Percentiles rank a stretch among this genome's conserved stretches.
Conservation (phyloP, 2,329 filamentous ascomycete genomes). For the Aureobasidium sp. region DNA sequence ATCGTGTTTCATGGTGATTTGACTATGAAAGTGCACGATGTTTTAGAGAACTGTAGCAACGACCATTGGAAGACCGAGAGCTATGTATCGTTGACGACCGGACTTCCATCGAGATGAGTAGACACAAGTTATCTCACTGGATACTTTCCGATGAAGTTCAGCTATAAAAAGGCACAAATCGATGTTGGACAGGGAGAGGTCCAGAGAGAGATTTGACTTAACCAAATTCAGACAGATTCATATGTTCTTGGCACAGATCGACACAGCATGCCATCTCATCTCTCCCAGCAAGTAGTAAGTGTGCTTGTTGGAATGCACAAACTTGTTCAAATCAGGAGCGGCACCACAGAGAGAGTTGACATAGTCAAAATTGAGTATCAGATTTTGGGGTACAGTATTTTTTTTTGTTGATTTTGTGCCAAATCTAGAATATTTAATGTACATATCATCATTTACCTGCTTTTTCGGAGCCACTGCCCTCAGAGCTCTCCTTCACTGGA, state of each 20-base stretch:
- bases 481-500: neutral
- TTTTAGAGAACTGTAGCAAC: neutral
- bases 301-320: neutral
- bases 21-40: too few relatives aligned
- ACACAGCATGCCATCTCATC: neutral
- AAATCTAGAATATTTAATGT: neutral
- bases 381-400: constrained; percentile 16
- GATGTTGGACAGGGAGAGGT: too few relatives aligned
- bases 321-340: neutral
- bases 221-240: neutral
- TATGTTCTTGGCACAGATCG: too few relatives aligned
- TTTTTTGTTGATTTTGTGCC: constrained; percentile 4
- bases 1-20: too few relatives aligned
- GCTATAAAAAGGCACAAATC: neutral
- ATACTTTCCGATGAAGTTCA: neutral
- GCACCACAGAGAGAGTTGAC: neutral
- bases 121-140: too few relatives aligned
- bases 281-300: neutral
- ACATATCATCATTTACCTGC: neutral
- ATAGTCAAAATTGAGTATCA: neutral
- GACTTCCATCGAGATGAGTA: too few relatives aligned
- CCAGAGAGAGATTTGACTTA: too few relatives aligned
- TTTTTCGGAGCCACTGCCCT: neutral
- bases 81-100: too few relatives aligned
- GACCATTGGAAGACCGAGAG: too few relatives aligned